These are phyloP conservation scores for Cystoisospora suis DNA, from an alignment of 169 alveolate species.

Conservation along the genomic window DNA sequence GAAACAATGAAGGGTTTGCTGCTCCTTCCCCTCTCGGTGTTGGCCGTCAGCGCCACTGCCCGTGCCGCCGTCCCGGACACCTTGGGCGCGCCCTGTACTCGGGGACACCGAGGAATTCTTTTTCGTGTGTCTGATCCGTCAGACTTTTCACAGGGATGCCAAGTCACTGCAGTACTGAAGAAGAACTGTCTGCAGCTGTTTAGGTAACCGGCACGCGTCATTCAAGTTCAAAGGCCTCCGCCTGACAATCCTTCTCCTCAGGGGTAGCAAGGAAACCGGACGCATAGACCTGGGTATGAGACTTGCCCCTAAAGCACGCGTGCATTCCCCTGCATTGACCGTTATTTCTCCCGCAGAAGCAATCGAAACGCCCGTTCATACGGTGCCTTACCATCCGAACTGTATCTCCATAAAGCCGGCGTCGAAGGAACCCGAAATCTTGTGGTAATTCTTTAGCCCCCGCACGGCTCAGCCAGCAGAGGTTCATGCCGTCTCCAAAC, in stretches of 20 bases:
- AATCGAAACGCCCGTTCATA: conserved; percentile 62
- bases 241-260: not conserved
- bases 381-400: conserved; percentile 42
- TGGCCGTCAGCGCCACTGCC: not conserved
- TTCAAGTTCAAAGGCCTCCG: not conserved
- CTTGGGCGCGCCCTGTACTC: conserved; percentile 26
- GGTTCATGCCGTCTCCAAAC: not conserved
- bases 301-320: not conserved
- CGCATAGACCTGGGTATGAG: conserved; percentile 42
- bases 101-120: conserved; percentile 54
- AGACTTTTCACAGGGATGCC: conserved; percentile 49
- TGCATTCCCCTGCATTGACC: not conserved
- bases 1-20: not conserved
- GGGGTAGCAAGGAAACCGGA: conserved; percentile 47
- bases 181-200: conserved; percentile 47
- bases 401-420: conserved; percentile 58
- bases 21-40: not conserved
- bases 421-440: conserved; percentile 23
- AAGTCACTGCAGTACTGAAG: conserved; percentile 43
- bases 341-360: conserved; percentile 18
- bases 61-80: not conserved
- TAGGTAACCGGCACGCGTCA: not conserved
- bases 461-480: not conserved
- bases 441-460: not conserved
- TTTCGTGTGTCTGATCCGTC: conserved; percentile 16